Evolutionary conservation across 2,329 filamentous ascomycete species (phyloP).

Genomic region (Teratosphaeria pseudoeucalypti): DNA sequence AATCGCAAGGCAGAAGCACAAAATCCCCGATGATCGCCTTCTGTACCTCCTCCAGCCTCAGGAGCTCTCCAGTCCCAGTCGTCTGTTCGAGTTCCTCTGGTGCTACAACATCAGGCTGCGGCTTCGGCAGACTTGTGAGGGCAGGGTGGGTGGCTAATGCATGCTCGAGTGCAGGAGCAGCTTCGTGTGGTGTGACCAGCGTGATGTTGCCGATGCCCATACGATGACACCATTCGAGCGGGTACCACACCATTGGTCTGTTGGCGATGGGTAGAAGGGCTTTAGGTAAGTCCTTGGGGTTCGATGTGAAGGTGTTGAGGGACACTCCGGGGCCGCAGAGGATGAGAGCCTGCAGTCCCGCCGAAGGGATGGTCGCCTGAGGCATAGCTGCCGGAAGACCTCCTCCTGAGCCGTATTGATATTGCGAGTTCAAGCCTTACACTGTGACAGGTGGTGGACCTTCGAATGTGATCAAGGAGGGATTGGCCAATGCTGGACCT

Average conservation of each 20-base stretch:
- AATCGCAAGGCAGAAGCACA: slow-evolving; percentile 80
- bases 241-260: slow-evolving; percentile 82
- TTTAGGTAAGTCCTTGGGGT: slow-evolving; percentile 70
- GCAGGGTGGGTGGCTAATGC: slow-evolving; percentile 70
- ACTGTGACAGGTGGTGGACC: not conserved
- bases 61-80: slow-evolving; percentile 79
- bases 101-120: slow-evolving; percentile 64
- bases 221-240: slow-evolving; percentile 73
- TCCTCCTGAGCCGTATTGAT: not conserved
- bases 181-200: slow-evolving; percentile 47
- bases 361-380: slow-evolving; percentile 63
- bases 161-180: slow-evolving; percentile 54
- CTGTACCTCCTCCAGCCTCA: slow-evolving; percentile 74
- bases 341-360: slow-evolving; percentile 73
- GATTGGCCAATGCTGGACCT: not conserved
- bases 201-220: slow-evolving; percentile 59
- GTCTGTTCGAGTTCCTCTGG: slow-evolving; percentile 68
- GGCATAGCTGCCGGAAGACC: slow-evolving; percentile 48
- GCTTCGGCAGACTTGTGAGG: slow-evolving; percentile 61
- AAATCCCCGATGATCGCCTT: slow-evolving; percentile 76
- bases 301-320: slow-evolving; percentile 72
- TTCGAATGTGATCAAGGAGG: not conserved
- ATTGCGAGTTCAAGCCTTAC: not conserved
- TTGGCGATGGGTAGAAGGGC: slow-evolving; percentile 75
- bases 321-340: slow-evolving; percentile 74